These are phyloP conservation scores for Spathaspora arborariae DNA, from an alignment of 805 yeast species.

Conservation along the genomic window DNA sequence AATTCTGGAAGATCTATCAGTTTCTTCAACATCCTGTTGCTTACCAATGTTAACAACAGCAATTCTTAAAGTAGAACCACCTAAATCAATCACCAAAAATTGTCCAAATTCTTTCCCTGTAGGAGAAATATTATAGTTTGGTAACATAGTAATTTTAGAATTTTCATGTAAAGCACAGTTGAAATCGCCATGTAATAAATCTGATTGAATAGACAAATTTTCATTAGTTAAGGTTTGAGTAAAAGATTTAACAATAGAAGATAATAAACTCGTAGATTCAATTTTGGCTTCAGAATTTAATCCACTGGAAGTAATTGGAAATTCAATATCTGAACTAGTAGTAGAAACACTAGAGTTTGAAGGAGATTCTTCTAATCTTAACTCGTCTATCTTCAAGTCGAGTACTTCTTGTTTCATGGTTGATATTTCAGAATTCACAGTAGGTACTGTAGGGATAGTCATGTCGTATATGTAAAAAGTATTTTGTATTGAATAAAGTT, in stretches of 20 bases:
- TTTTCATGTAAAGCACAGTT: conserved; percentile 24
- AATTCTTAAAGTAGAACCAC: conserved; percentile 52
- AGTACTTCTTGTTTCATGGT: not conserved
- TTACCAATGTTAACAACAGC: conserved; percentile 33
- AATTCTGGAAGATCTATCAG: conserved; percentile 20
- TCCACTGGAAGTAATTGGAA: not conserved
- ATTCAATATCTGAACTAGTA: not conserved
- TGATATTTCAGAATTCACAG: not conserved
- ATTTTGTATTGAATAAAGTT: not conserved
- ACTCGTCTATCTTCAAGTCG: conserved; percentile 1
- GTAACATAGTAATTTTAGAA: conserved; percentile 35
- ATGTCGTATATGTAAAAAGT: not conserved
- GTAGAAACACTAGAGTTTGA: not conserved
- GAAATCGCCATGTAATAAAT: conserved; percentile 20
- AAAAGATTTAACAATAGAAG: conserved; percentile 3
- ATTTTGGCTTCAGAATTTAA: not conserved
- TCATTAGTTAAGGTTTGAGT: conserved; percentile 4
- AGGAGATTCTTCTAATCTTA: conserved; percentile 2
- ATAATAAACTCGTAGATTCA: not conserved
- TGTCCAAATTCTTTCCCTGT: conserved; percentile 35
- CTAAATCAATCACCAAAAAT: conserved; percentile 49
- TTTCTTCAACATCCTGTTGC: conserved; percentile 5
- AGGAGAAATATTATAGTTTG: conserved; percentile 35
- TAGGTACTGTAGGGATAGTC: not conserved
- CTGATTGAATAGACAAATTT: conserved; percentile 13